Percentiles rank a stretch among this genome's conserved stretches.
Conservation (phyloP, 2,329 filamentous ascomycete genomes). For the Colletotrichum sidae region DNA sequence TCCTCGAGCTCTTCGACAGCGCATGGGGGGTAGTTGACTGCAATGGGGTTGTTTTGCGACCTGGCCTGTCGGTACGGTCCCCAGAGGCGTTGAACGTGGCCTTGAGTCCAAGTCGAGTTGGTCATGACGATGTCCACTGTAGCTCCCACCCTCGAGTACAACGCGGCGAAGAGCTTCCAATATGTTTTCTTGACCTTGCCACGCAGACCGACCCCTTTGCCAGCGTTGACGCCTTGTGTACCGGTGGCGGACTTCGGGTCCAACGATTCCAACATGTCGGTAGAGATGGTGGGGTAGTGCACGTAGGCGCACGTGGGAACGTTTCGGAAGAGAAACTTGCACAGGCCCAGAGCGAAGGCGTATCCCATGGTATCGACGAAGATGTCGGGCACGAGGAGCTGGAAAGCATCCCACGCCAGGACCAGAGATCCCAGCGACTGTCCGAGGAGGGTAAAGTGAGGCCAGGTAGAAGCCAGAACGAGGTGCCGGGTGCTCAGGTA, state of each 20-base stretch:
- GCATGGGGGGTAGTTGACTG: constrained; percentile 90
- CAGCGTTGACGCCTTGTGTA: constrained; percentile 82
- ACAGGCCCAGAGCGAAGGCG: constrained; percentile 87
- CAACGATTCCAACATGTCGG: constrained; percentile 92
- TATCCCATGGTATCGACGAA: constrained; percentile 99
- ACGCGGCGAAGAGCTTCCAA: constrained; percentile 84
- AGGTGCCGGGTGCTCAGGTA: constrained; percentile 90
- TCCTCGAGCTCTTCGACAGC: constrained; percentile 86
- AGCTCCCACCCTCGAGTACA: constrained; percentile 86
- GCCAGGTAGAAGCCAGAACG: constrained; percentile 89
- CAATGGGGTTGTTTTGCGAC: constrained; percentile 64
- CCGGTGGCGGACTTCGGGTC: constrained; percentile 71
- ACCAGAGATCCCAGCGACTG: constrained; percentile 91
- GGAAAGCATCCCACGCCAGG: constrained; percentile 92
- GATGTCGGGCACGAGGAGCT: constrained; percentile 89
- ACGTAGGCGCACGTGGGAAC: constrained; percentile 94
- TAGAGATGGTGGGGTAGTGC: constrained; percentile 98
- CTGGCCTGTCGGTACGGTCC: constrained; percentile 64
- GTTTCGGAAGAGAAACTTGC: constrained; percentile 81
- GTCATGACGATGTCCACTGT: constrained; percentile 96
- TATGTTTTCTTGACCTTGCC: constrained; percentile 82
- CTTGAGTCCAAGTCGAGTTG: constrained; percentile 94
- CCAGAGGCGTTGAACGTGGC: constrained; percentile 86
- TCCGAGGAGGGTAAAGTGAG: constrained; percentile 91
- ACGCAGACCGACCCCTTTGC: constrained; percentile 77